These are phyloP conservation scores for Dimocarpus longan DNA, from an alignment of 345 rosid genomes.

Conservation along the genomic window DNA sequence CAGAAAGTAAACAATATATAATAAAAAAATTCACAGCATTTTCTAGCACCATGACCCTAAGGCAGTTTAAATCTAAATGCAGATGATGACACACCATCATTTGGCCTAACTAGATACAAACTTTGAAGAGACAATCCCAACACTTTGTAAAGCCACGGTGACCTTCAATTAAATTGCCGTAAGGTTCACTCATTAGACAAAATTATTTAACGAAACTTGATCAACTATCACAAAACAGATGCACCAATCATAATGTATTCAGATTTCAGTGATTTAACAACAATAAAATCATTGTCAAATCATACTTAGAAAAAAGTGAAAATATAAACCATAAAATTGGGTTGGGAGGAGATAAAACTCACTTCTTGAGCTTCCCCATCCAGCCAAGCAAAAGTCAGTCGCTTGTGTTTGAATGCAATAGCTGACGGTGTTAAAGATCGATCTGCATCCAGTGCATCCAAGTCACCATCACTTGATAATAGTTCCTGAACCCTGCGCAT, in stretches of 20 bases:
- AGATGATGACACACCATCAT: not conserved
- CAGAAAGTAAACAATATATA: not conserved
- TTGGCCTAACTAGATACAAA: not conserved
- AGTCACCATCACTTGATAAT: constrained; percentile 43
- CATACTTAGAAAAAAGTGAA: not conserved
- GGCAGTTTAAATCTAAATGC: not conserved
- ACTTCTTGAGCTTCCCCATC: constrained; percentile 90
- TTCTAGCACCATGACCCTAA: not conserved
- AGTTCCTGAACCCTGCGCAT: constrained; percentile 79
- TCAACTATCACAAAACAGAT: not conserved
- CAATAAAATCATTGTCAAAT: constrained; percentile 6
- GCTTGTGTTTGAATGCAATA: constrained; percentile 56
- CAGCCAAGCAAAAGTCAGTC: constrained; percentile 87
- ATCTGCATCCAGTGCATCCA: constrained; percentile 41
- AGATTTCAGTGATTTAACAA: not conserved
- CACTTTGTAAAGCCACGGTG: not conserved
- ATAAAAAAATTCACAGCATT: not conserved
- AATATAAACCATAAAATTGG: not conserved
- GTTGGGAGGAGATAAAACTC: constrained; percentile 25
- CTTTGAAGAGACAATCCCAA: not conserved
- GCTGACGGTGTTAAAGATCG: constrained; percentile 43
- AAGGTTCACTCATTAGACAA: not conserved
- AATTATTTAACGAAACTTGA: not conserved
- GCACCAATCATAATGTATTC: not conserved
- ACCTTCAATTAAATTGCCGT: not conserved